Base-by-base conservation (phyloP, 768 basidiomycete genomes). In the Exidia glandulosa region DNA sequence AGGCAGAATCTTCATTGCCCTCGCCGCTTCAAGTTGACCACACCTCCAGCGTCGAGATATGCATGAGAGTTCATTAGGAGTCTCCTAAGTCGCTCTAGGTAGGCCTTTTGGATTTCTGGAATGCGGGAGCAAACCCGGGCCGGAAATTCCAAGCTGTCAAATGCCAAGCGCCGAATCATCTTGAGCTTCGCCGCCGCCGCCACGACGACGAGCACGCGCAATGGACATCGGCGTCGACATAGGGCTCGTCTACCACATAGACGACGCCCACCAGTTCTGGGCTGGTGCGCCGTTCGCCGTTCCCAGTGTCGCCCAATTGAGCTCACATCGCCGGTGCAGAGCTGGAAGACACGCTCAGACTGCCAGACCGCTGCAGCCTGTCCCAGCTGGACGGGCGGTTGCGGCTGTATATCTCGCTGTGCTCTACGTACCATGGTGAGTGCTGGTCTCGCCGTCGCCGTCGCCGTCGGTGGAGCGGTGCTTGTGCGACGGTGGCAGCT, bases 191-290 rank as follows among this genome's bases (percentile, higher is more conserved):
- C n/a, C n/a, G n/a, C n/a, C n/a, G n/a, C n/a, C n/a, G n/a, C n/a
- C n/a, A n/a, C n/a, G n/a, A 19, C 41, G 19, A 45, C 41, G 19
- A 1, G 41, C 41, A 19, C 10, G 19, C 36, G 41, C 41, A 60
- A 64, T 64, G 68, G 87, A 88, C 64, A 81, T 82, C 30, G 50
- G 50, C 34, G 63, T 64, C 59, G 67, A 63, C 48, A 76, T 88
- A n/a, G 88, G 85, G 32, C 87, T 91, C 61, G 82, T 85, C 30
- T 94, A 92, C 72, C 78, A 87, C 61, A 85, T 94, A 64, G 85
- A 88, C 64, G 87, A 82, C 59, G 82, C 88, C 48, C 89, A 88
- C 64, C 89, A 93, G 71, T 94, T 93, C 71, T 94, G 91, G 90
- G 85, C 88, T 66, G 90, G 90, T 92, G 67, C 63, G 87, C 55